Conservation (phyloP, 306 rosid species). For the Senna tora region DNA sequence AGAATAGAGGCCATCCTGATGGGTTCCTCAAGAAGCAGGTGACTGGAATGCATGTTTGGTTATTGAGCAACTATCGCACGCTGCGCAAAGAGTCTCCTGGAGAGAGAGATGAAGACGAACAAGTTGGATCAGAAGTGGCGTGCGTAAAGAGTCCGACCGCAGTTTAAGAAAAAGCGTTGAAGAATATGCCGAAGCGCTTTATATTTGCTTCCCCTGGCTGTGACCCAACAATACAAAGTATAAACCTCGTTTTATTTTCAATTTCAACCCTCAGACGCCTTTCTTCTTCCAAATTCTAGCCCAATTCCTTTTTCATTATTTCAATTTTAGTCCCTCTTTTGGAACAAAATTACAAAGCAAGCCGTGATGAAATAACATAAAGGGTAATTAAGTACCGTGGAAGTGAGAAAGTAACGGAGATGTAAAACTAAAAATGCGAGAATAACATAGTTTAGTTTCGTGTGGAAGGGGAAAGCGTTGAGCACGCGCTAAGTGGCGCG, state of each 20-base stretch:
- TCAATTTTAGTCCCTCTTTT: too few relatives aligned
- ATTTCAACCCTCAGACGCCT: background rate
- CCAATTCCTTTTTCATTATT: too few relatives aligned
- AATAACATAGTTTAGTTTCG: too few relatives aligned
- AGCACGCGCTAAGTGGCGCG: background rate
- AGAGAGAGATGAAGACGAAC: background rate
- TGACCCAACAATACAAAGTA: too few relatives aligned
- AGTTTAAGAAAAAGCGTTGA: background rate
- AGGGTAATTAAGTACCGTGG: too few relatives aligned
- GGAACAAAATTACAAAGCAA: too few relatives aligned
- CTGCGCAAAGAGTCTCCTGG: background rate
- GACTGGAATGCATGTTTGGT: conserved; percentile 85
- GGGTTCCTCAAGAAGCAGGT: conserved; percentile 92
- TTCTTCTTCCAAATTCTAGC: too few relatives aligned
- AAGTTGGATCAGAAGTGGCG: background rate
- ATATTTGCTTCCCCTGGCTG: background rate
- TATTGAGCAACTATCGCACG: background rate
- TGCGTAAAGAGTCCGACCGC: conserved; percentile 35
- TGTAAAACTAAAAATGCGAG: too few relatives aligned
- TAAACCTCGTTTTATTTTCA: background rate
- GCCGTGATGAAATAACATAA: too few relatives aligned
- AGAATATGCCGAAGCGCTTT: conserved; percentile 31
- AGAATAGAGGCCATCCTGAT: conserved; percentile 93
- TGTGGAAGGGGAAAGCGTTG: too few relatives aligned
- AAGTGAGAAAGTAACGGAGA: too few relatives aligned